Evolutionary conservation across 1,139 yeast genomes (phyloP).

Genomic region (Blastobotrys indianensis): DNA sequence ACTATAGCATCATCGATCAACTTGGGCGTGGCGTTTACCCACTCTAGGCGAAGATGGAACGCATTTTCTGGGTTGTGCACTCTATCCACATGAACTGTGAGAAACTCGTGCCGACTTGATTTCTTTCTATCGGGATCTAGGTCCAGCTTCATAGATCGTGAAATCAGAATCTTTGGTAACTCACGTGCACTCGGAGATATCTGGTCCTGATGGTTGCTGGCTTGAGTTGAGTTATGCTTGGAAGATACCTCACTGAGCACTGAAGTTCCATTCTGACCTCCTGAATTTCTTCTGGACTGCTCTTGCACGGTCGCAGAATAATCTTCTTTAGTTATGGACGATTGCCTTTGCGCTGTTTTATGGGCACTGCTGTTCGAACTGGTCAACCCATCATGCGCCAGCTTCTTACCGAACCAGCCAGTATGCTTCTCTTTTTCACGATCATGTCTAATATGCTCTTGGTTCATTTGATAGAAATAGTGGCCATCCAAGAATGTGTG

Average conservation of each 20-base stretch:
- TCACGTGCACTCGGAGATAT: slow-evolving; percentile 12
- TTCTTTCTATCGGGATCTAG: slow-evolving; percentile 60
- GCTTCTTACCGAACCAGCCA: slow-evolving; percentile 16
- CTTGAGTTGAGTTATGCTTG: slow-evolving; percentile 6
- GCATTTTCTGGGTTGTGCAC: slow-evolving; percentile 96
- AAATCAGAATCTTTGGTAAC: slow-evolving; percentile 41
- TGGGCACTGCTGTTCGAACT: too few species aligned
- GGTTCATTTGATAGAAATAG: slow-evolving; percentile 72
- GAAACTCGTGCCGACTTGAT: slow-evolving; percentile 71
- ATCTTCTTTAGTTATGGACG: too few species aligned
- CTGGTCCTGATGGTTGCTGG: slow-evolving; percentile 5
- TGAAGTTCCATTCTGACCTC: not conserved
- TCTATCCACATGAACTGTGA: slow-evolving; percentile 82
- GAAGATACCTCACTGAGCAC: slow-evolving; percentile 11
- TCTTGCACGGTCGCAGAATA: too few species aligned
- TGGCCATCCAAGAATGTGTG: slow-evolving; percentile 90
- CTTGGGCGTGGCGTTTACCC: slow-evolving; percentile 88
- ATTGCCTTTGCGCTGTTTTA: too few species aligned
- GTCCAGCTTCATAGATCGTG: slow-evolving; percentile 61
- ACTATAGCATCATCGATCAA: slow-evolving; percentile 83
- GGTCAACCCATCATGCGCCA: not conserved
- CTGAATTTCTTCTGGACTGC: too few species aligned
- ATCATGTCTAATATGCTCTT: slow-evolving; percentile 40
- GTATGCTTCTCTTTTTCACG: slow-evolving; percentile 12
- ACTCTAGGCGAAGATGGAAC: slow-evolving; percentile 83